Conservation (phyloP, 2,329 filamentous ascomycete genomes). For the Stagonosporopsis tanaceti region DNA sequence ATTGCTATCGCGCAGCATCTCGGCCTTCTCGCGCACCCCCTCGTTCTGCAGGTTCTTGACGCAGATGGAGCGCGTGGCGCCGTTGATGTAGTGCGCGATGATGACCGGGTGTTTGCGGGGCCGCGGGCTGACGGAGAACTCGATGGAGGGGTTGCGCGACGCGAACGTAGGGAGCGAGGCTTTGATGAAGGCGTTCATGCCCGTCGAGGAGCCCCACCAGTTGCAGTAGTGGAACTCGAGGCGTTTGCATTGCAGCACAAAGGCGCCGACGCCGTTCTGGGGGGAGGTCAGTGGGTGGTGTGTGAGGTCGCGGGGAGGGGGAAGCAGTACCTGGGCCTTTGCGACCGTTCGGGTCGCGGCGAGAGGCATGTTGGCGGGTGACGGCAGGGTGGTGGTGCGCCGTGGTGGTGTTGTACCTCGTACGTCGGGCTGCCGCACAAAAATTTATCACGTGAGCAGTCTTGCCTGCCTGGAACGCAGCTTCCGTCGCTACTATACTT, state of each 20-base stretch:
- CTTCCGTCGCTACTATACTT: conserved; percentile 1
- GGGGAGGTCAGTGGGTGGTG: conserved; percentile 1
- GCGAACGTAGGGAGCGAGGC: conserved; percentile 80
- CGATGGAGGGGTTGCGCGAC: conserved; percentile 81
- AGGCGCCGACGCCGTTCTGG: conserved; percentile 76
- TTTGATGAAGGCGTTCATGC: conserved; percentile 93
- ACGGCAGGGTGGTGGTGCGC: conserved; percentile 18
- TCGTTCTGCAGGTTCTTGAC: conserved; percentile 84
- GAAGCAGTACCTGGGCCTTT: conserved; percentile 61
- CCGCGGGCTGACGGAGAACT: conserved; percentile 89
- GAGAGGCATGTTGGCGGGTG: conserved; percentile 54
- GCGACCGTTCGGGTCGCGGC: conserved; percentile 62
- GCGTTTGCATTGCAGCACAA: conserved; percentile 96
- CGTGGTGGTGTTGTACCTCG: conserved; percentile 1
- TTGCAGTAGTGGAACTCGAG: conserved; percentile 98
- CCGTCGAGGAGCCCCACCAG: conserved; percentile 88
- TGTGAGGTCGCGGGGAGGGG: neutral
- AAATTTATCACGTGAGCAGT: conserved; percentile 37
- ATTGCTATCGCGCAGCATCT: conserved; percentile 75
- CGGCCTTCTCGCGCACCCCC: conserved; percentile 81
- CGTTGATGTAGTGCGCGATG: conserved; percentile 91
- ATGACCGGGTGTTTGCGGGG: conserved; percentile 91
- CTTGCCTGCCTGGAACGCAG: conserved; percentile 25
- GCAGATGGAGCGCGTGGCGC: conserved; percentile 82
- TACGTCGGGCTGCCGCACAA: neutral